phyloP scores from a whole-genome alignment of 257 asterid species.

The Linaria vulgaris region DNA sequence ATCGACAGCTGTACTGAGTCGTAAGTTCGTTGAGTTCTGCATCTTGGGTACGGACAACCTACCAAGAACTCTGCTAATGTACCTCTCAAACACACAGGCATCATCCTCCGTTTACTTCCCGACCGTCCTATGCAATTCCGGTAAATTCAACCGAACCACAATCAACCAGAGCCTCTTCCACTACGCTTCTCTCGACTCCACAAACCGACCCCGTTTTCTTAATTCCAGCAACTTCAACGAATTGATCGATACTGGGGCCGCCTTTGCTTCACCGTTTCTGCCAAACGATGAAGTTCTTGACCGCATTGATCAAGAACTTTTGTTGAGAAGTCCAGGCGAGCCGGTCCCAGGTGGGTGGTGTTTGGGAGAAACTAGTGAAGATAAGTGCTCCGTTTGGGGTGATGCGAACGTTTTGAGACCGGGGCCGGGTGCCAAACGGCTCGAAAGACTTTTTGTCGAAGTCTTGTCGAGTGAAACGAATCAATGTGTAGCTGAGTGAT shows the following conservation, averaged over 20 bases:
- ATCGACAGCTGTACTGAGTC: conserved; percentile 62
- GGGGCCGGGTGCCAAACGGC: conserved; percentile 63
- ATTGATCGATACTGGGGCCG: conserved; percentile 68
- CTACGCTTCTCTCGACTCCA: conserved; percentile 47
- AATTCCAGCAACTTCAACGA: conserved; percentile 54
- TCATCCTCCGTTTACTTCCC: conserved; percentile 76
- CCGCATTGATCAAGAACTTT: conserved; percentile 55
- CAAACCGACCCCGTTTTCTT: conserved; percentile 37
- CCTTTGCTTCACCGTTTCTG: conserved; percentile 66
- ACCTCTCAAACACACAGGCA: conserved; percentile 76
- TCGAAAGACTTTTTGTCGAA: conserved; percentile 51
- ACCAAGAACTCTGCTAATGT: conserved; percentile 85
- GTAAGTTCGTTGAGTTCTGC: conserved; percentile 73
- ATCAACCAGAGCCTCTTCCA: conserved; percentile 60
- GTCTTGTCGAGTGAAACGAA: conserved; percentile 40
- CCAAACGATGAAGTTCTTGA: conserved; percentile 60
- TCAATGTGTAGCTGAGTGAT: conserved; percentile 41
- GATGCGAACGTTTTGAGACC: conserved; percentile 83
- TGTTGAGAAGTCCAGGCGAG: conserved; percentile 42
- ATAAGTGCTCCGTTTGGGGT: conserved; percentile 68
- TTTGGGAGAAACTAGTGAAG: conserved; percentile 50
- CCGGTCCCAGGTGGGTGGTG: conserved; percentile 96
- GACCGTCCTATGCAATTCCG: conserved; percentile 81
- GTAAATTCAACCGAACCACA: conserved; percentile 58
- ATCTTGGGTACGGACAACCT: conserved; percentile 75